Base-by-base conservation (phyloP, 176 grass and related monocot species). In the Triticum monococcum region DNA sequence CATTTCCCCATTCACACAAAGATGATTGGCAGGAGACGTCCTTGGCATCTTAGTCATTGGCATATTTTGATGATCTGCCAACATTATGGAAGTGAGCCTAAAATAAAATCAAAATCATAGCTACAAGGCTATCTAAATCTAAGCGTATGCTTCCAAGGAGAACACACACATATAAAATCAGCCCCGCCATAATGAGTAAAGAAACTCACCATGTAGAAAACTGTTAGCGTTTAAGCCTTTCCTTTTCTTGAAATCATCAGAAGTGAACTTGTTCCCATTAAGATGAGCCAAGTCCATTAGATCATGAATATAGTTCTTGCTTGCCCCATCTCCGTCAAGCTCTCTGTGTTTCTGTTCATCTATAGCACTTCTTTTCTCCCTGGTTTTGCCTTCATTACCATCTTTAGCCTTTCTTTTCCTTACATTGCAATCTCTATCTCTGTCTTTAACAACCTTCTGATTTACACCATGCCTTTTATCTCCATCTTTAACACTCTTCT, bases 211-310 rank as follows among this genome's bases (percentile, higher is more conserved):
- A 69, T 75, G 81, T 75, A 68, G 57, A 84, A 69, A 86, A 75
- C 23, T 84, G 78, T 86, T 83, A 26, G 63, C 17, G 17, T 82
- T 46, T 2, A 75, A 62, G 31, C 74, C 64, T 84, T 95, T 84
- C 57, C 65, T 90, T 88, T 92, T 95, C 83, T 81, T 92, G 8
- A 73, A 57, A 84, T 86, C 75, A 46, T 78, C 70, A 68, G 72
- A 75, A 73, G 22, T 43, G 14, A 73, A 81, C 45, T 64, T 87
- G 10, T 78, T 69, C 32, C 43, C 75, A 74, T 75, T 56, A 79
- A 46, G 71, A 82, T 22, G 73, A 56, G 7, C 45, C 23, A 30
- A 89, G 26, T 30, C 17, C 32, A 88, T 65, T 32, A 68, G 25
- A 72, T 69, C 56, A 88, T 84, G 32, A 25, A 62, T 48, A 81